Conservation (phyloP, 2,329 filamentous ascomycete species). For the Aspergillus felis region DNA sequence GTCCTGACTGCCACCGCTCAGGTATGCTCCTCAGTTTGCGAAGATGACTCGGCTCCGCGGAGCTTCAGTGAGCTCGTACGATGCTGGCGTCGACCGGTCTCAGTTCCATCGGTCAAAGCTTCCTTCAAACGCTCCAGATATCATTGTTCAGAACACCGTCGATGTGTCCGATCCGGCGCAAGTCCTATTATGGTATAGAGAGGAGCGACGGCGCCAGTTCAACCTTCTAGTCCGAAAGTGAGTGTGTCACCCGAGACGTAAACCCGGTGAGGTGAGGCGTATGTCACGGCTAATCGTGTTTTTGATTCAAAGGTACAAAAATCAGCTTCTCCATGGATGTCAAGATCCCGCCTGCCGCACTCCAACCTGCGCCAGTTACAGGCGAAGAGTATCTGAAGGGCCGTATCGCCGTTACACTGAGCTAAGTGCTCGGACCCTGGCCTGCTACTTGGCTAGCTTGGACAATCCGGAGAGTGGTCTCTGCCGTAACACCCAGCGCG, state of each 20-base stretch:
- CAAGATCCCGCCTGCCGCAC: slow-evolving; percentile 64
- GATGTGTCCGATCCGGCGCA: slow-evolving; percentile 34
- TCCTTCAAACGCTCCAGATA: slow-evolving; percentile 38
- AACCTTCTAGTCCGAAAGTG: slow-evolving; percentile 66
- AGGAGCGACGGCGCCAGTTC: slow-evolving; percentile 39
- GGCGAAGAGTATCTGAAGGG: slow-evolving; percentile 62
- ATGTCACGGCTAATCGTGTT: slow-evolving; percentile 5
- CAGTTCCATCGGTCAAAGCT: slow-evolving; percentile 36
- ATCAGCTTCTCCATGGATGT: slow-evolving; percentile 80
- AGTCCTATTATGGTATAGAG: slow-evolving; percentile 37
- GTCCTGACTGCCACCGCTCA: slow-evolving; percentile 1
- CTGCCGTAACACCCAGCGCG: slow-evolving; percentile 50
- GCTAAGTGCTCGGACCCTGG: slow-evolving; percentile 75
- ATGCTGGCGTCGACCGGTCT: slow-evolving; percentile 25
- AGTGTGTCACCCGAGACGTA: slow-evolving; percentile 22
- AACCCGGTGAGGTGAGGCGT: not conserved
- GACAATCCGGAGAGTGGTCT: slow-evolving; percentile 70
- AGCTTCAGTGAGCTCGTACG: slow-evolving; percentile 33
- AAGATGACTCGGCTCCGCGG: slow-evolving; percentile 43
- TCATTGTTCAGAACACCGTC: slow-evolving; percentile 38
- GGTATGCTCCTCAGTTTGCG: slow-evolving; percentile 24
- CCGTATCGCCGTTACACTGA: slow-evolving; percentile 76
- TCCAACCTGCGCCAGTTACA: slow-evolving; percentile 75
- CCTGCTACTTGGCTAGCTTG: slow-evolving; percentile 74
- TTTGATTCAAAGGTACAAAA: slow-evolving; percentile 62